Evolutionary conservation across 495 filamentous ascomycete species (phyloP), one percentile per base, ranked within the genome.

Genomic region (Platismatia glauca): DNA sequence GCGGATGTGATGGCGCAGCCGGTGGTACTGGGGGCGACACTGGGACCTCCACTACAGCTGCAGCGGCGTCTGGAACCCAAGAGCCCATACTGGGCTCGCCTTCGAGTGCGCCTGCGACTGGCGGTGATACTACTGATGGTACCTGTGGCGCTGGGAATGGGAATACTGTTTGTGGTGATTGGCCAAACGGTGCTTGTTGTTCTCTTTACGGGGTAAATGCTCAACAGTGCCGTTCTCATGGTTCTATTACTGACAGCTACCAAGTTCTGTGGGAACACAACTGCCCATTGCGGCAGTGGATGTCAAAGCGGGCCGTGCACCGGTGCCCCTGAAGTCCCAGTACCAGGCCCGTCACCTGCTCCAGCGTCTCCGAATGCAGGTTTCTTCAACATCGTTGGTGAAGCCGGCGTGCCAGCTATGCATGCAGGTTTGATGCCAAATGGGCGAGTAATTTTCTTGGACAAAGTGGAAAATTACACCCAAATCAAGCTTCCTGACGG

Each of bases 381-480:
- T 16, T 58, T 65, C 29, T 81, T 84, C 66, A 71, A 68, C 3
- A 60, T 82, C 9, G 70, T 81, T 62, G 84, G 83, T 34, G 65
- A 77, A 41, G 79, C 81, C 39, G 84, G 84, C 68, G 84, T 86
- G 57, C 81, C 83, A 48, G 84, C 77, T 15, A 86, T 86, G 84
- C 83, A 85, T 63, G 82, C 83, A 61, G 84, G 73, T 63, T 76
- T 86, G 33, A 70, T 85, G 72, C 79, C 77, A 13, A 85, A 86
- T 66, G 84, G 83, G 7, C 73, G 75, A 37, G 82, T 84, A 7
- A 69, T 84, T 24, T 86, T 86, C 71, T 69, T 86, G 59, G 84
- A 86, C 73, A 86, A 86, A 65, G 74, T 86, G 18, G 83, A 86
- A 64, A 79, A 85, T 62, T 85, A 81, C 66, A 84, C 82, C 11